Evolutionary conservation across 192 early-diverging fungal genomes (phyloP).

Genomic region (Ramicandelaber brevisporus): DNA sequence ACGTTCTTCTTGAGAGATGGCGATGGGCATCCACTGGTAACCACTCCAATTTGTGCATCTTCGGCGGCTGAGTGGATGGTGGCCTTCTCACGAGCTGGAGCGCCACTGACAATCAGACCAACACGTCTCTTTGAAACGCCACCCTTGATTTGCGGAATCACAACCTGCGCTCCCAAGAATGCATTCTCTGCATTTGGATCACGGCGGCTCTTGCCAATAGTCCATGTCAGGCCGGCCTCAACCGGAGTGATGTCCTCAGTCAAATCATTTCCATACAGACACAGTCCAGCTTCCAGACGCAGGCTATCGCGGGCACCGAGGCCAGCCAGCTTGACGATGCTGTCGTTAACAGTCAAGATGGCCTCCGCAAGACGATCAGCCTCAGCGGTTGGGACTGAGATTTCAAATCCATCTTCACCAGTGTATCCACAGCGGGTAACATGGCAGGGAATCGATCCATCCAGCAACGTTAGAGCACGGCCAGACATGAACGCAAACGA

Average conservation of each 20-base stretch:
- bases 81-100: slow-evolving; percentile 64
- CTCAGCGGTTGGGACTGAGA: slow-evolving; percentile 59
- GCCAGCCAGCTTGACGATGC: slow-evolving; percentile 85
- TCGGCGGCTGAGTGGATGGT: slow-evolving; percentile 36
- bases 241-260: slow-evolving; percentile 79
- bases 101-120: slow-evolving; percentile 73
- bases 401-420: slow-evolving; percentile 98
- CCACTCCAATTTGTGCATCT: slow-evolving; percentile 37
- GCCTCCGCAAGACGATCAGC: slow-evolving; percentile 35
- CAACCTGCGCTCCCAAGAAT: slow-evolving; percentile 69
- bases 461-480: slow-evolving; percentile 35
- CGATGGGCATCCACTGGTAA: slow-evolving; percentile 83
- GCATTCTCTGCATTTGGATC: slow-evolving; percentile 67
- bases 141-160: slow-evolving; percentile 66
- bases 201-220: slow-evolving; percentile 77
- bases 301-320: slow-evolving; percentile 85
- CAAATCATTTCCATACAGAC: slow-evolving; percentile 89
- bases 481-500: slow-evolving; percentile 82
- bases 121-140: slow-evolving; percentile 55
- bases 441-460: slow-evolving; percentile 53
- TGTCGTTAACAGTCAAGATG: slow-evolving; percentile 34
- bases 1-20: slow-evolving; percentile 86
- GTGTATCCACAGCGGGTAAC: slow-evolving; percentile 95
- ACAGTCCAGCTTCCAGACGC: slow-evolving; percentile 88
- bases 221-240: slow-evolving; percentile 87